These are phyloP conservation scores for Inonotus hispidus DNA, from an alignment of 1,284 basidiomycete genomes.

Conservation along the genomic window DNA sequence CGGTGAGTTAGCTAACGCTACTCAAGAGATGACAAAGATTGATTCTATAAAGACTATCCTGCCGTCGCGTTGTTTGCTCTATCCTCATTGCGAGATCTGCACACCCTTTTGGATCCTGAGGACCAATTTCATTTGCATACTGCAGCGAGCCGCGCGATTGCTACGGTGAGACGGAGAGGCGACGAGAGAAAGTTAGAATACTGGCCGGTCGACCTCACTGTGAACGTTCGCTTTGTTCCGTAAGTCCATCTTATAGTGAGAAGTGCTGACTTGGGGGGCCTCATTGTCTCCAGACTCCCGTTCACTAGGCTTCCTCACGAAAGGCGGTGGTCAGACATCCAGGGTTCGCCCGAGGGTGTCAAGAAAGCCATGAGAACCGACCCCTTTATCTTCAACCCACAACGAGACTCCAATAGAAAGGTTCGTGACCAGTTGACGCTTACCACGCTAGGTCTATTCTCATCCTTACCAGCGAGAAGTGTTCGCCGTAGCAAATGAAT, in stretches of 20 bases:
- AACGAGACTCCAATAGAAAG: slow-evolving; percentile 53
- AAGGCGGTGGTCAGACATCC: slow-evolving; percentile 55
- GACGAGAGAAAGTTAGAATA: slow-evolving; percentile 67
- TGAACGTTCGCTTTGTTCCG: slow-evolving; percentile 75
- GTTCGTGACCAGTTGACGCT: slow-evolving; percentile 35
- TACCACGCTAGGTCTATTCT: neutral
- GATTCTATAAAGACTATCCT: slow-evolving; percentile 52
- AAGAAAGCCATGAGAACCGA: slow-evolving; percentile 39
- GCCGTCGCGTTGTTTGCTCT: slow-evolving; percentile 74
- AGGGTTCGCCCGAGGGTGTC: slow-evolving; percentile 42
- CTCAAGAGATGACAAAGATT: slow-evolving; percentile 2
- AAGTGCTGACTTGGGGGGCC: neutral
- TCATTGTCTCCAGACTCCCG: slow-evolving; percentile 49
- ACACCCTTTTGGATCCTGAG: slow-evolving; percentile 56
- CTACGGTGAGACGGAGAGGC: slow-evolving; percentile 71
- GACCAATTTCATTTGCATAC: slow-evolving; percentile 79
- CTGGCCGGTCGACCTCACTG: slow-evolving; percentile 77
- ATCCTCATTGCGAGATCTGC: slow-evolving; percentile 68
- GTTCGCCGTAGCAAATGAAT: slow-evolving; percentile 79
- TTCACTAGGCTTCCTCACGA: slow-evolving; percentile 68
- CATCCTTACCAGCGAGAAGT: slow-evolving; percentile 42
- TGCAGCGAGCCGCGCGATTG: slow-evolving; percentile 62
- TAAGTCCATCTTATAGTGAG: slow-evolving; percentile 34
- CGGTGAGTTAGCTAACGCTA: slow-evolving; percentile 43
- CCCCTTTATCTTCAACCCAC: slow-evolving; percentile 87